These are phyloP conservation scores for Pittosporum tobira DNA, from an alignment of 129 eudicot species.

Conservation along the genomic window DNA sequence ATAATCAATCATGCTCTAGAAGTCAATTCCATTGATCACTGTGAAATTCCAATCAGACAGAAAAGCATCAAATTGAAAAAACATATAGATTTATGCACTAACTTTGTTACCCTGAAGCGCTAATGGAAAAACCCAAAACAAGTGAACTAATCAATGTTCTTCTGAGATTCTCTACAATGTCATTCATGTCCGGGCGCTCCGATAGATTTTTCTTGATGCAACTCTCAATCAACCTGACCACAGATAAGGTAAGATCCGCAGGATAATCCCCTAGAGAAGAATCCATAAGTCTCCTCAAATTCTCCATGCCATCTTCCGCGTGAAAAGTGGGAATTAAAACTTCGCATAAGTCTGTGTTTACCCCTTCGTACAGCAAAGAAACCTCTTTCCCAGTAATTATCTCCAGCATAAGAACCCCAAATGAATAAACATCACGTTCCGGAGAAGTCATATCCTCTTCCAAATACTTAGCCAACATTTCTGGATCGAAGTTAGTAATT, in stretches of 20 bases:
- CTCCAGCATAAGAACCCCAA: slow-evolving; percentile 85
- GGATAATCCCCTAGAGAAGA: slow-evolving; percentile 58
- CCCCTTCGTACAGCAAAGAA: slow-evolving; percentile 38
- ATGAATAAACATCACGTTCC: slow-evolving; percentile 80
- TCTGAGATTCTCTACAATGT: slow-evolving; percentile 49
- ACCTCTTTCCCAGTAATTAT: slow-evolving; percentile 65
- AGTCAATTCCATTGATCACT: too few species aligned
- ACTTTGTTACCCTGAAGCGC: slow-evolving; percentile 13
- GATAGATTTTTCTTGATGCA: slow-evolving; percentile 64
- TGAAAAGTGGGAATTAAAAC: slow-evolving; percentile 33
- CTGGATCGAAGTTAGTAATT: slow-evolving; percentile 62
- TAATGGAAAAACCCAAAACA: slow-evolving; percentile 21
- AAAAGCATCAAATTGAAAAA: neutral
- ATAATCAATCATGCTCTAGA: too few species aligned
- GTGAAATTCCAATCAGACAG: too few species aligned
- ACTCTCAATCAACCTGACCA: slow-evolving; percentile 32
- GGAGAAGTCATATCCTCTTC: slow-evolving; percentile 63
- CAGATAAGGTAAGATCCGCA: slow-evolving; percentile 34
- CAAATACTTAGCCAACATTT: slow-evolving; percentile 72
- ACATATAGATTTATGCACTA: neutral
- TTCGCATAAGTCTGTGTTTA: slow-evolving; percentile 35
- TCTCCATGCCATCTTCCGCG: slow-evolving; percentile 28
- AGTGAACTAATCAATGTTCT: slow-evolving; percentile 41
- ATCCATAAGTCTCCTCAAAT: slow-evolving; percentile 44
- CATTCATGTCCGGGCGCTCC: slow-evolving; percentile 64